Evolutionary conservation across 2,329 filamentous ascomycete species (phyloP), one percentile per base, ranked within the genome.

Genomic region (Sordariomycetes sp.): DNA sequence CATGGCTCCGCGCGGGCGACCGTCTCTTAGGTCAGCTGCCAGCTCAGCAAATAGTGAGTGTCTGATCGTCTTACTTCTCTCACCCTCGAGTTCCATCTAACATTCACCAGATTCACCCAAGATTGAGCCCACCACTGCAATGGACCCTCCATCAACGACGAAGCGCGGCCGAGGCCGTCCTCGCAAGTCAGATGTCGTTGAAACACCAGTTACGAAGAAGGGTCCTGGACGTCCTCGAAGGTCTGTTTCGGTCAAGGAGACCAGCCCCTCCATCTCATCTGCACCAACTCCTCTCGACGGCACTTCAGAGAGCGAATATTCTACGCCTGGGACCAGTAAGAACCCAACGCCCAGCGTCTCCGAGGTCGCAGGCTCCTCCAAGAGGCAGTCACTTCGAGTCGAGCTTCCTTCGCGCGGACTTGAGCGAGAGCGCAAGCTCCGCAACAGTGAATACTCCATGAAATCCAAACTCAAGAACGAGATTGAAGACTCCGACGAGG

Each of bases 371-470:
- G 35, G 24, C 6, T n/a, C 30, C 14, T 30, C 18, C 5, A 35
- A 30, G n/a, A 12, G 24, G 4, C 17, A 20, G 5, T 8, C 21
- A 4, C 19, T 35, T 6, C 8, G 24, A 15, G 33, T 35, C n/a
- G 18, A 14, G 8, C 9, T 34, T 14, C 33, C 33, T 21, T 28
- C 33, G 4, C 15, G 24, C 9, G 31, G 27, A 6, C 8, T 31
- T 8, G n/a, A 52, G 16, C 45, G 43, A 16, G 54, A 60, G 19
- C 43, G 50, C n/a, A 46, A 44, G 10, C 32, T 57, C 11, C 46
- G 52, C 12, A 47, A 46, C 8, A 77, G 68, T 54, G 57, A 67
- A 32, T 70, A 63, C 40, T 60, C 70, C 3, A 51, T 75, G 46
- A 58, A 55, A 24, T 38, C 58, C 4, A 72, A 53, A 54, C 63